A percentile compares a stretch with the other conserved stretches of the same genome.
Conservation (phyloP, 2,329 filamentous ascomycete species). For the Hansfordia pulvinata region DNA sequence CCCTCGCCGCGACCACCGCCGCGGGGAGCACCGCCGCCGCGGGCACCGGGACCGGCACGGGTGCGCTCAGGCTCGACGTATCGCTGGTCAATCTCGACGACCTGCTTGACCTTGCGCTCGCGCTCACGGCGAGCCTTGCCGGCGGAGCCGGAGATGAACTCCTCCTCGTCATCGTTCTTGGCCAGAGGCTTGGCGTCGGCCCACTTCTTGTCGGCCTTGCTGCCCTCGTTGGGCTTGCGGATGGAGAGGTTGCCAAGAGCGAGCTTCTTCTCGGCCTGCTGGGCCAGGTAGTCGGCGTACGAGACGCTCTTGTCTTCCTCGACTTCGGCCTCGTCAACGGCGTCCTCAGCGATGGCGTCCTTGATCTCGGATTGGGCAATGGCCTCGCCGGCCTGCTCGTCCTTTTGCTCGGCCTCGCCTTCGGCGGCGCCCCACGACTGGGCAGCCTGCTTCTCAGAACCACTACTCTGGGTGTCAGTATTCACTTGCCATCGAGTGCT, state of each 20-base stretch:
- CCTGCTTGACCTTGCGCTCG: constrained; percentile 83
- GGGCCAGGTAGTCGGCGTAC: constrained; percentile 75
- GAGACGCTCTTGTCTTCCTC: constrained; percentile 79
- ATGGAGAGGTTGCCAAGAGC: constrained; percentile 54
- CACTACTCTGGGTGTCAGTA: constrained; percentile 31
- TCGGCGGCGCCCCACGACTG: constrained; percentile 81
- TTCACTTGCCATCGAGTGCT: constrained; percentile 1
- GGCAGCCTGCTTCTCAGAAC: constrained; percentile 75
- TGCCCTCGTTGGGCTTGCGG: constrained; percentile 87
- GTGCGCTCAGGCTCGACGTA: constrained; percentile 57
- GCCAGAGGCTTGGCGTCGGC: constrained; percentile 61
- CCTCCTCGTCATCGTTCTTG: constrained; percentile 57
- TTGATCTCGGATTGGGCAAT: constrained; percentile 80
- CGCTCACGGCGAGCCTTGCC: constrained; percentile 78
- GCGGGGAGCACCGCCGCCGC: constrained; percentile 33
- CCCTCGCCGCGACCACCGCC: constrained; percentile 34
- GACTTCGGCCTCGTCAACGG: constrained; percentile 21
- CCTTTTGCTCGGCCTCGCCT: constrained; percentile 73
- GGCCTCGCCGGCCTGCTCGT: constrained; percentile 81
- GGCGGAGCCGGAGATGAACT: constrained; percentile 60
- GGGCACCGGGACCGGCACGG: constrained; percentile 38
- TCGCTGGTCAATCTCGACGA: constrained; percentile 78
- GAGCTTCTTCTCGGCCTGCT: constrained; percentile 60
- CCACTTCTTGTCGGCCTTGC: constrained; percentile 85
- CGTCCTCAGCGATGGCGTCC: constrained; percentile 42